A percentile compares a stretch with the other conserved stretches of the same genome.
Evolutionary conservation across 2,329 filamentous ascomycete species (phyloP).

Genomic region (Aureobasidium sp.): DNA sequence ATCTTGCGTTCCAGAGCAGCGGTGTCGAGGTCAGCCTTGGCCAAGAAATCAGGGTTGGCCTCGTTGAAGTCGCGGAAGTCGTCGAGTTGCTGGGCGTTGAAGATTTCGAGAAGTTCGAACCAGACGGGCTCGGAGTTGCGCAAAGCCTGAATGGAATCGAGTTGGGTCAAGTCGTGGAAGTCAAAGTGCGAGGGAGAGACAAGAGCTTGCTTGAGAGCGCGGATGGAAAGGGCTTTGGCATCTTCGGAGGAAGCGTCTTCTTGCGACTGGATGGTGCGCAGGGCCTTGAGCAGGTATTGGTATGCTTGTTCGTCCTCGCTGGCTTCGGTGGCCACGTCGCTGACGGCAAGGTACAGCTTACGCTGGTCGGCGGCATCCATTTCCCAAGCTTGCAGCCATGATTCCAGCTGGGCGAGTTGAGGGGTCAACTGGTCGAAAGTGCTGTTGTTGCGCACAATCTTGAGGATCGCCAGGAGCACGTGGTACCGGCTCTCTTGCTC

Average conservation of each 20-base stretch:
- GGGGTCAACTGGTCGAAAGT: slow-evolving; percentile 75
- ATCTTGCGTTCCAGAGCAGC: slow-evolving; percentile 85
- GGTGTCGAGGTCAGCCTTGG: slow-evolving; percentile 64
- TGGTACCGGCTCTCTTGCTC: slow-evolving; percentile 77
- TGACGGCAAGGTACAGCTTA: slow-evolving; percentile 75
- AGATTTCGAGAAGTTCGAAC: slow-evolving; percentile 90
- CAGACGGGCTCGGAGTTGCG: slow-evolving; percentile 76
- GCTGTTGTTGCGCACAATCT: slow-evolving; percentile 59
- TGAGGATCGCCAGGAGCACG: slow-evolving; percentile 82
- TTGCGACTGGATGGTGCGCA: slow-evolving; percentile 62
- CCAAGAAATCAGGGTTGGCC: slow-evolving; percentile 79
- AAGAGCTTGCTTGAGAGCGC: slow-evolving; percentile 61
- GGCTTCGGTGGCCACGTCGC: slow-evolving; percentile 70
- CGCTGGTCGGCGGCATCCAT: slow-evolving; percentile 74
- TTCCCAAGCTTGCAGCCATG: slow-evolving; percentile 79
- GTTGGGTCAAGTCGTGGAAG: slow-evolving; percentile 63
- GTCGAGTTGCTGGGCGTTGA: slow-evolving; percentile 87
- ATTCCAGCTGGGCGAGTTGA: slow-evolving; percentile 74
- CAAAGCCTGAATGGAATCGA: slow-evolving; percentile 77
- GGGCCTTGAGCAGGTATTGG: slow-evolving; percentile 66
- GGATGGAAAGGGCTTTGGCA: slow-evolving; percentile 53
- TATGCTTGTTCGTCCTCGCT: slow-evolving; percentile 71
- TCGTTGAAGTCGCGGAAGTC: slow-evolving; percentile 94
- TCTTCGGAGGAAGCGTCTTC: slow-evolving; percentile 49
- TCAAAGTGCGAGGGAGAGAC: slow-evolving; percentile 61